phyloP scores from a whole-genome alignment of 2,329 filamentous ascomycete genomes.

The Fusarium proliferatum region DNA sequence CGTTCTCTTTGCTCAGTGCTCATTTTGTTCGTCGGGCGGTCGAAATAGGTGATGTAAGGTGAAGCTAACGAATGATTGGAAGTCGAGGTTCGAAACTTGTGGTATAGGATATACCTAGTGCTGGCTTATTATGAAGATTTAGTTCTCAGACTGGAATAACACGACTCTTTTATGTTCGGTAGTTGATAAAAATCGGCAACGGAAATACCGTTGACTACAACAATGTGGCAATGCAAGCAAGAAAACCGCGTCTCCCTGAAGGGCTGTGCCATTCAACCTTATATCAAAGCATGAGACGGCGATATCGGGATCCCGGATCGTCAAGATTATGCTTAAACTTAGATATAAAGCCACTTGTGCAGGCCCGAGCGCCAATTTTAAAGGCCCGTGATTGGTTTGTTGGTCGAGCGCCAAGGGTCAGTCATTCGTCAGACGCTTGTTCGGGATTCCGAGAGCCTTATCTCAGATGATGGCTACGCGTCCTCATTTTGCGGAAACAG shows the following conservation, averaged over 20 bases:
- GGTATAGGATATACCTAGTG: not conserved
- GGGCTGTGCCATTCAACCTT: not conserved
- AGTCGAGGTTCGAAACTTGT: not conserved
- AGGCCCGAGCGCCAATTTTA: not conserved
- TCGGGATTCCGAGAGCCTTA: not conserved
- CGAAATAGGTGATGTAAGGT: fast-evolving
- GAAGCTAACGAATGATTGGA: fast-evolving
- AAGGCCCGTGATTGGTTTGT: not conserved
- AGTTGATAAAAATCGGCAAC: fast-evolving
- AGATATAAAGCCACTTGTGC: not conserved
- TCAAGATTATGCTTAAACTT: not conserved
- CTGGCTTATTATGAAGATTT: not conserved
- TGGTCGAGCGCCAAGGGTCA: not conserved
- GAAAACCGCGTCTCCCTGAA: not conserved
- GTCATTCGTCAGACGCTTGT: not conserved
- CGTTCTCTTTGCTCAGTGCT: not conserved
- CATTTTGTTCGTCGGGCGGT: fast-evolving
- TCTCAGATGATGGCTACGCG: not conserved
- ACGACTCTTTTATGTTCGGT: not conserved
- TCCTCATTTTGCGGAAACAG: not conserved
- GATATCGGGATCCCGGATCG: not conserved
- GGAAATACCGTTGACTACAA: not conserved
- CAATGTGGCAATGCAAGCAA: not conserved
- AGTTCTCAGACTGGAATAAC: not conserved
- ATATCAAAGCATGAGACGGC: not conserved